phyloP scores from a whole-genome alignment of 495 filamentous ascomycete species.

The Lindgomyces ingoldianus region DNA sequence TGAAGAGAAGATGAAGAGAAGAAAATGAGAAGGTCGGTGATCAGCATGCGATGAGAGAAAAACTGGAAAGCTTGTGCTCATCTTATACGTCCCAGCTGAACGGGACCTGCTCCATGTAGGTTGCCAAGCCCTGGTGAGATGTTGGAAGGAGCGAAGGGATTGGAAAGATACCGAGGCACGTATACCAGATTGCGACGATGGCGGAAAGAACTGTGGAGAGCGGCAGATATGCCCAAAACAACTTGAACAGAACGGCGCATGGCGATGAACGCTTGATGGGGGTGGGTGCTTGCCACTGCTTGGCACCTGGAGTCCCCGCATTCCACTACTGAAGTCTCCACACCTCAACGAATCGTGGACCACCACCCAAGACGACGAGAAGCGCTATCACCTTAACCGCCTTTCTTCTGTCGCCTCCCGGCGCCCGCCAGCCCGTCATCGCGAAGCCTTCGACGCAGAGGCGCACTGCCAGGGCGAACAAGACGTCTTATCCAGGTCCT shows the following conservation, averaged over 20 bases:
- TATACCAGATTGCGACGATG: neutral
- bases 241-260: neutral
- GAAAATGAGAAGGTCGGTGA: neutral
- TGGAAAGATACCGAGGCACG: neutral
- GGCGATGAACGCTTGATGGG: neutral
- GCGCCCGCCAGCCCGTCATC: neutral
- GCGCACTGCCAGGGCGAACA: neutral
- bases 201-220: neutral
- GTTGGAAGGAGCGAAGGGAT: neutral
- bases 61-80: neutral
- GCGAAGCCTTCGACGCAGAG: neutral
- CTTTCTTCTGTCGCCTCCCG: neutral
- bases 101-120: neutral
- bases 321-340: neutral
- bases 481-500: neutral
- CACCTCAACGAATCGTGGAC: neutral
- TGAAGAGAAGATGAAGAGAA: neutral
- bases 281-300: neutral
- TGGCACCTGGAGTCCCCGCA: neutral
- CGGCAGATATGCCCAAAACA: neutral
- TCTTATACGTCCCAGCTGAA: neutral
- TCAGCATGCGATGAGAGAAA: too few species aligned
- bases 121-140: neutral
- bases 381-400: neutral
- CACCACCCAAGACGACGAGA: neutral